Base-by-base conservation (phyloP, 1,284 basidiomycete species). In the Apiotrichum montevideense region DNA sequence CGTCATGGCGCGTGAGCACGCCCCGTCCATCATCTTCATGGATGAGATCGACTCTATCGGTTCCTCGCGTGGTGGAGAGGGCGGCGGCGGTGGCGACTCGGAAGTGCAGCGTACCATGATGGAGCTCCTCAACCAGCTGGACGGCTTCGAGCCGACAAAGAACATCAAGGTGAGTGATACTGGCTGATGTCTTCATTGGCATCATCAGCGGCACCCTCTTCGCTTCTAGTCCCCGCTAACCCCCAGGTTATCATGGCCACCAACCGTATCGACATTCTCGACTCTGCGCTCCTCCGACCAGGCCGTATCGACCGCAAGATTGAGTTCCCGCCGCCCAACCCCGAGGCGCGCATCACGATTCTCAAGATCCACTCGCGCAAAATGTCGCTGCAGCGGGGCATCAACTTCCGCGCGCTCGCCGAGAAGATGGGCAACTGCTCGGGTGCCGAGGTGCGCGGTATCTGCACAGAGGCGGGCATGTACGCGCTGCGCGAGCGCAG, bases 401-500 rank as follows among this genome's bases (percentile, higher is more conserved):
- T 98, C 78, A 95, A 98, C 78, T 83, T 98, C 34, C 87, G 92
- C 37, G 85, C 88, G 1, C 81, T 98, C 13, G 95, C 95, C 0
- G 95, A 98, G 76, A 98, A 98, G 83, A 98, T 98, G 95, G 95
- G 95, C 3, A 90, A 95, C 71, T 97, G 94, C 73, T 96, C 92
- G 1, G 95, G 95, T 69, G 95, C 95, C 6, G 95, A 98, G 76
- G 95, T 98, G 10, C 84, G 95, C 39, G 95, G 95, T 79, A 98
- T 98, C 69, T 98, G 94, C 77, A 98, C 95, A 0, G 95, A 98
- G 80, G 95, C 94, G 34, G 93, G 92, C 54, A 98, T 97, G 95
- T 98, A 97, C 73, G 95, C 95, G 1, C 80, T 98, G 9, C 84
- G 95, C 43, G 95, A 98, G 76, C 84, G 95, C 57, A 81, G 95